Evolutionary conservation across 2,329 filamentous ascomycete species (phyloP).

Genomic region (Hymenoscyphus linearis): DNA sequence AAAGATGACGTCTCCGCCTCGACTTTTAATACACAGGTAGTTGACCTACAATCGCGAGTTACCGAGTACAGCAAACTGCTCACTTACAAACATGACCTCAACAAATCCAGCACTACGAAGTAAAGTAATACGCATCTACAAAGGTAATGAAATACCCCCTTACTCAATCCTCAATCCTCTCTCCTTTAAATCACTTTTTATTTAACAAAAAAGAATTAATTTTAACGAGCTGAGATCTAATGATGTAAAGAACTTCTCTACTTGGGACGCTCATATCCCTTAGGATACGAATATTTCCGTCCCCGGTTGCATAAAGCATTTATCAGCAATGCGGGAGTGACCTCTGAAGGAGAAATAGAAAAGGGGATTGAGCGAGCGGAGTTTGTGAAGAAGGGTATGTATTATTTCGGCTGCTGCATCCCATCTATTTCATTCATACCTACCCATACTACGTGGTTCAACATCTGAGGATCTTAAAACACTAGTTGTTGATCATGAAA

Average conservation of each 20-base stretch:
- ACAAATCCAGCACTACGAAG: constrained; percentile 50
- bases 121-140: constrained; percentile 83
- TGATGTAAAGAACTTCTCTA: constrained; percentile 67
- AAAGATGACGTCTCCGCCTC: neutral
- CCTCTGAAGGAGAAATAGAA: constrained; percentile 69
- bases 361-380: constrained; percentile 72
- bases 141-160: constrained; percentile 51
- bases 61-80: neutral
- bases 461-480: neutral
- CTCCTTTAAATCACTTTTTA: neutral
- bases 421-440: neutral
- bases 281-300: constrained; percentile 78
- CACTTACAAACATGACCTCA: neutral
- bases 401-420: neutral
- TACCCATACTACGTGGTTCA: neutral
- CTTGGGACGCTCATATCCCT: constrained; percentile 79
- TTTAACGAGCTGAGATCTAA: neutral
- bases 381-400: constrained; percentile 82
- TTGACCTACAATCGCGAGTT: too few relatives aligned
- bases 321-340: constrained; percentile 63
- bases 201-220: too few relatives aligned
- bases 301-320: constrained; percentile 81
- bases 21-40: too few relatives aligned
- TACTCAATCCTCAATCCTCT: neutral
- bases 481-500: neutral